Conservation (phyloP, 108 stramenopile genomes). For the Seminavis robusta region DNA sequence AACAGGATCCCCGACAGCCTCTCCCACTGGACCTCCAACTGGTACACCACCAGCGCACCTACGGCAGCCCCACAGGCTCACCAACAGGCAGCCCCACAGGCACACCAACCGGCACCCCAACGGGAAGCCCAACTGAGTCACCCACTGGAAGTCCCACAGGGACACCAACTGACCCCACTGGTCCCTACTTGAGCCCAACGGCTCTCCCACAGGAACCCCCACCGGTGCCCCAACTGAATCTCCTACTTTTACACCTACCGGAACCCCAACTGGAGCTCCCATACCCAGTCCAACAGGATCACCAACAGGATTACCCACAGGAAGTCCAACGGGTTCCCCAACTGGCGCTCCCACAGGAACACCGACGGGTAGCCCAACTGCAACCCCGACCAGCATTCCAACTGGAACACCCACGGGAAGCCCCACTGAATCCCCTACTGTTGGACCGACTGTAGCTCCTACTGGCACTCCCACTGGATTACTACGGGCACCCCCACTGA, state of each 20-base stretch:
- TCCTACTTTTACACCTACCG: neutral
- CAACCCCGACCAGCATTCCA: neutral
- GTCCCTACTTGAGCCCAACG: neutral
- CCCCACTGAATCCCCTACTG: neutral
- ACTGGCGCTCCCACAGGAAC: neutral
- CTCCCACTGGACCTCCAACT: constrained; percentile 4
- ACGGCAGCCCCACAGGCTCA: neutral
- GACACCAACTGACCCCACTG: neutral
- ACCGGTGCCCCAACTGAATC: neutral
- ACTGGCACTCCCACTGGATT: neutral
- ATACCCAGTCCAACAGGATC: neutral
- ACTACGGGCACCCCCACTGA: neutral
- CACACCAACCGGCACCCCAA: constrained; percentile 1
- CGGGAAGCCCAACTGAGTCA: neutral
- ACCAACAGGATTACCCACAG: neutral
- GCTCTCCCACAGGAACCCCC: neutral
- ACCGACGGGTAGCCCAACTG: neutral
- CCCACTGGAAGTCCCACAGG: neutral
- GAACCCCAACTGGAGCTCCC: constrained; percentile 2
- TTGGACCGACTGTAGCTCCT: neutral
- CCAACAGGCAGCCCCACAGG: neutral
- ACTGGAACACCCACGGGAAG: neutral
- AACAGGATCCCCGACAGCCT: neutral
- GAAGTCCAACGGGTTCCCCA: neutral
- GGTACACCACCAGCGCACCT: neutral